Evolutionary conservation across 139 green algal species (phyloP).

Genomic region (Chlorella sp.): DNA sequence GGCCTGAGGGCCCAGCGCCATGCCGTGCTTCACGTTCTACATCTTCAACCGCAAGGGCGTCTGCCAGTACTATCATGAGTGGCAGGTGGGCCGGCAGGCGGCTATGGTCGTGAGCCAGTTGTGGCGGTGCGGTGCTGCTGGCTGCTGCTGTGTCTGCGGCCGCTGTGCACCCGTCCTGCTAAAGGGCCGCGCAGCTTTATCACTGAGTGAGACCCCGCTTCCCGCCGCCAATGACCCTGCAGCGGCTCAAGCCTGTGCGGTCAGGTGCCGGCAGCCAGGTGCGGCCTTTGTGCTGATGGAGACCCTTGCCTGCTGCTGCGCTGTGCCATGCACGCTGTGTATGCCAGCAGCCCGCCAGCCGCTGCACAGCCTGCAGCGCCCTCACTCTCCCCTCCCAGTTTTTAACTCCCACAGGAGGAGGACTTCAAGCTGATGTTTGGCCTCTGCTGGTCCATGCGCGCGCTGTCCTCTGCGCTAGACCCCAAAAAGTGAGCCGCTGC

Average conservation of each 20-base stretch:
- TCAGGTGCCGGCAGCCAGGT: constrained; percentile 67
- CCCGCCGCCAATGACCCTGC: too few species aligned
- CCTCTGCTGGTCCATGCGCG: constrained; percentile 91
- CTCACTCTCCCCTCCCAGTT: neutral
- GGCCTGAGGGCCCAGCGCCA: constrained; percentile 7
- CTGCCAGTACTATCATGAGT: constrained; percentile 93
- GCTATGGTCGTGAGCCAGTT: too few species aligned
- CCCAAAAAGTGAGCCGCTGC: constrained; percentile 67
- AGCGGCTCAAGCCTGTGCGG: constrained; percentile 74
- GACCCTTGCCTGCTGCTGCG: neutral
- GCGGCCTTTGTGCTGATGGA: neutral
- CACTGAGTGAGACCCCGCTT: too few species aligned
- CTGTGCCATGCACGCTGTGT: neutral
- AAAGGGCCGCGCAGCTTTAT: too few species aligned
- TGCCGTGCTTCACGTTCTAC: constrained; percentile 81
- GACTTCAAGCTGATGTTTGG: constrained; percentile 98
- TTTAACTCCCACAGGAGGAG: constrained; percentile 56
- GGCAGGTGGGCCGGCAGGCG: constrained; percentile 62
- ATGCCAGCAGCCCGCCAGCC: neutral
- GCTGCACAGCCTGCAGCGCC: too few species aligned
- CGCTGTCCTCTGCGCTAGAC: constrained; percentile 85
- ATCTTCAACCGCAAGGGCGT: constrained; percentile 84
- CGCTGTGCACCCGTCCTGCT: too few species aligned
- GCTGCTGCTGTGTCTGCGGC: too few species aligned
- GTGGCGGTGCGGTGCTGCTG: too few species aligned